Evolutionary conservation across 495 filamentous ascomycete species (phyloP).

Genomic region (Hypoxylon lenormandii): DNA sequence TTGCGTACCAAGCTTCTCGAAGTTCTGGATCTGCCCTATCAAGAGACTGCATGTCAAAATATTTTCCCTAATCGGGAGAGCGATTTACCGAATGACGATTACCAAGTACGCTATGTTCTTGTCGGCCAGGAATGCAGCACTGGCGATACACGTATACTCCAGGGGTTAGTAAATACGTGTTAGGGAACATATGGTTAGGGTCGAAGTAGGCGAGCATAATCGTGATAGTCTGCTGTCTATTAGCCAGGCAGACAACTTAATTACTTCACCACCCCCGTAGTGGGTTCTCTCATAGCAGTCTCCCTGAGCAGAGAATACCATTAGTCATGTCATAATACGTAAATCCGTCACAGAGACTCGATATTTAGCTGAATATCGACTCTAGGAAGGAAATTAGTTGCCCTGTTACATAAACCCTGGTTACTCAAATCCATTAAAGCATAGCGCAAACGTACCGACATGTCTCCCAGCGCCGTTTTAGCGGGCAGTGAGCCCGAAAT

Average conservation of each 20-base stretch:
- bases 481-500: constrained; percentile 28
- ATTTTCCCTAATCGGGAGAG: not conserved
- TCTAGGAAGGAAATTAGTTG: not conserved
- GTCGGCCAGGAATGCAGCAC: constrained; percentile 1
- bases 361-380: constrained; percentile 2
- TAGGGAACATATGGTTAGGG: not conserved
- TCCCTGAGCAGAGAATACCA: too few relatives aligned
- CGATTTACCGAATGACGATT: not conserved
- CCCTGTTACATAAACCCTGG: too few relatives aligned
- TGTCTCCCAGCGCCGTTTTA: constrained; percentile 30
- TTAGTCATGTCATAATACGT: too few relatives aligned
- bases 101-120: not conserved
- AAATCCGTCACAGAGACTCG: too few relatives aligned
- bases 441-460: constrained; percentile 12
- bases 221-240: too few relatives aligned
- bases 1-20: not conserved
- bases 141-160: constrained; percentile 5
- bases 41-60: not conserved
- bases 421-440: not conserved
- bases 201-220: too few relatives aligned
- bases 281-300: too few relatives aligned
- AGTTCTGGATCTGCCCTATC: not conserved
- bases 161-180: not conserved
- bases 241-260: too few relatives aligned
- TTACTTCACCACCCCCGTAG: too few relatives aligned